Base-by-base conservation (phyloP, 192 early-diverging fungal species). In the Linnemannia hyalina region DNA sequence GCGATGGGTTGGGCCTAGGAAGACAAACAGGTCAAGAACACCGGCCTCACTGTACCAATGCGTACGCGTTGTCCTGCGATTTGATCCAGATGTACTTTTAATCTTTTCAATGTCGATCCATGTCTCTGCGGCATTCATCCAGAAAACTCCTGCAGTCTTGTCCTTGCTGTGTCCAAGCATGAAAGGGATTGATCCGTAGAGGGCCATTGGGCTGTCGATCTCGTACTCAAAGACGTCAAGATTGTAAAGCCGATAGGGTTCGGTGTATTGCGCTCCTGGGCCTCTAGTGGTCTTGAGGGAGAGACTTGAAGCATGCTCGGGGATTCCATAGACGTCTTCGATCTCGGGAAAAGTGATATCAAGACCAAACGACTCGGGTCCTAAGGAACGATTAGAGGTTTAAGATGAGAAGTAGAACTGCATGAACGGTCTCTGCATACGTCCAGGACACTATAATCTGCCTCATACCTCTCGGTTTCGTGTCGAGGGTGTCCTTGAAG, bases 221-320 rank as follows among this genome's bases (percentile, higher is more conserved):
- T 95, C 94, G 91, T 99, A 98, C 90, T 99, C 99, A 89, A 99
- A 99, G 22, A 99, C 98, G 78, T 99, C 99, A 73, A 98, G 89
- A 80, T 99, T 99, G 88, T 98, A 99, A 49, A 99, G 88, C 32
- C 99, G 92, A 89, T 98, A 99, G 10, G 99, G 99, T 73, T 99
- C 97, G 23, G 85, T 89, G 82, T 99, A 99, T 7, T 91, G 90
- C 54, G 90, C 93, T 18, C 88, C 89, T 13, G 87, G 84, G 70
- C 97, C 93, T 55, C 92, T 89, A 82, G 99, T 99, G n/a, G 95
- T 83, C 85, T 95, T 96, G 65, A 99, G 93, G 29, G 95, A 94
- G 84, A 97, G 93, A 26, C 91, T 89, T 55, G 97, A 87, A 1
- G 98, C 94, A 81, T 99, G 99, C 88, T 99, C 96, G 0, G 99